Evolutionary conservation across 2,329 filamentous ascomycete species (phyloP).

Genomic region (Aureobasidium sp.): DNA sequence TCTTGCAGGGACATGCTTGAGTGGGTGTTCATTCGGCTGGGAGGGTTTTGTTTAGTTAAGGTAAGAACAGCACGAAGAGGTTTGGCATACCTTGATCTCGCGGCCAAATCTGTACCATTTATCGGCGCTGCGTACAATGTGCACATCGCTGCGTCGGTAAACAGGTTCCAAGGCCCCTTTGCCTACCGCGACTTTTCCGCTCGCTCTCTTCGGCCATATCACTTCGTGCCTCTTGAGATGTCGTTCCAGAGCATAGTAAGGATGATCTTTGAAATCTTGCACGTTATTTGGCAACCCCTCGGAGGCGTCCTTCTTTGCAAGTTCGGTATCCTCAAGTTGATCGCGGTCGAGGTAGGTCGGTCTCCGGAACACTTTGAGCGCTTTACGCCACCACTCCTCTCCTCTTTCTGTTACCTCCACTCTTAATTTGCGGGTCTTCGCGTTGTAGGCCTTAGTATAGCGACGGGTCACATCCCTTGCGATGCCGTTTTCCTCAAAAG

Average conservation of each 20-base stretch:
- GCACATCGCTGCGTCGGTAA: slow-evolving; percentile 74
- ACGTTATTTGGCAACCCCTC: slow-evolving; percentile 50
- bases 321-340: slow-evolving; percentile 71
- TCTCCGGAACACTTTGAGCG: slow-evolving; percentile 36
- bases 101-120: slow-evolving; percentile 87
- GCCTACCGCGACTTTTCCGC: slow-evolving; percentile 69
- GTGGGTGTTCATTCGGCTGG: slow-evolving; percentile 59
- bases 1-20: slow-evolving; percentile 54
- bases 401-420: slow-evolving; percentile 59
- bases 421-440: slow-evolving; percentile 76
- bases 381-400: slow-evolving; percentile 46
- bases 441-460: slow-evolving; percentile 81
- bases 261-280: slow-evolving; percentile 33
- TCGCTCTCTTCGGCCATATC: slow-evolving; percentile 59
- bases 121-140: slow-evolving; percentile 66
- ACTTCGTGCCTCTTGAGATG: slow-evolving; percentile 80
- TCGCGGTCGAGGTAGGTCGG: slow-evolving; percentile 51
- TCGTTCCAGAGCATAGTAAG: slow-evolving; percentile 61
- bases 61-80: not conserved
- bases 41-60: not conserved
- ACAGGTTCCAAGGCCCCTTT: slow-evolving; percentile 58
- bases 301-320: slow-evolving; percentile 59
- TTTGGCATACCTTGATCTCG: slow-evolving; percentile 54
- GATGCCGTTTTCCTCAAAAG: slow-evolving; percentile 70
- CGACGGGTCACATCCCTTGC: slow-evolving; percentile 79